These are phyloP conservation scores for Silene uniflora DNA, from an alignment of 148 eudicot genomes.

Conservation along the genomic window DNA sequence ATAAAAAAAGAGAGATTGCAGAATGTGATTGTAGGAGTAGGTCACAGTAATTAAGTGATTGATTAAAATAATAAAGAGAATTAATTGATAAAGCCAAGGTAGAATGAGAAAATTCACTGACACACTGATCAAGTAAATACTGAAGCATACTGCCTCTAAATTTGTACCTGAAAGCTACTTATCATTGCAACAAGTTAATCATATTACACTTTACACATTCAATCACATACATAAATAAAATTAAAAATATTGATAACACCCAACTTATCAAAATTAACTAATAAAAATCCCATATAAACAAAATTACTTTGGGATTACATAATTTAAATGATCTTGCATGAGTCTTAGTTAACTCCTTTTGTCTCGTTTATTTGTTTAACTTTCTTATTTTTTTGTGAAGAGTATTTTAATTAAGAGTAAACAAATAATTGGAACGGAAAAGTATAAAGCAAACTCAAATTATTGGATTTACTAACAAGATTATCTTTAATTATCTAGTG, in stretches of 20 bases:
- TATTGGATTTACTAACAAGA: too few species aligned
- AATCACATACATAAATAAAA: neutral
- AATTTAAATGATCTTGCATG: too few species aligned
- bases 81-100: constrained; percentile 11
- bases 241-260: neutral
- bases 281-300: neutral
- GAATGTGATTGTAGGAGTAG: neutral
- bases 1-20: too few species aligned
- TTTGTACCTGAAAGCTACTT: neutral
- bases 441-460: too few species aligned
- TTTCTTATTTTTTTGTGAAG: too few species aligned
- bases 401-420: too few species aligned
- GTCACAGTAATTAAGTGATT: neutral
- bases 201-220: neutral
- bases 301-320: too few species aligned
- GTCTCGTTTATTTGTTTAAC: too few species aligned
- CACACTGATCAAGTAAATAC: constrained; percentile 1
- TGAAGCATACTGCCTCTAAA: constrained; percentile 10
- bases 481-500: too few species aligned
- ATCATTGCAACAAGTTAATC: neutral
- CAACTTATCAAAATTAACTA: too few species aligned
- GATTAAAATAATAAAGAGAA: constrained; percentile 6
- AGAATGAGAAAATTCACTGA: constrained; percentile 17
- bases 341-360: too few species aligned
- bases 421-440: too few species aligned